phyloP scores from a whole-genome alignment of 164 flowering plant genomes.

The Piper betle region DNA sequence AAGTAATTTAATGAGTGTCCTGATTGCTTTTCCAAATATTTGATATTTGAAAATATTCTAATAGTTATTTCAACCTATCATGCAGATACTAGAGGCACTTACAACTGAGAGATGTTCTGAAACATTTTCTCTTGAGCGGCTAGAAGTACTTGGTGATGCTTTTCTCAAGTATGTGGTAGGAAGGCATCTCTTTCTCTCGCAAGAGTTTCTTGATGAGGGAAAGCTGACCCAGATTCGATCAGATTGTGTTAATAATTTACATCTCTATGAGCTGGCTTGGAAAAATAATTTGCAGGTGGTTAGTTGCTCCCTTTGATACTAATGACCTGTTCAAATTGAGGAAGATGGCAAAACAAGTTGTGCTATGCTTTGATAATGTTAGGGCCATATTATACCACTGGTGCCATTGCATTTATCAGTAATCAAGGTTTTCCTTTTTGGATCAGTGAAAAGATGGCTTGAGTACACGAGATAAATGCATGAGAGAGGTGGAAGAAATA shows the following conservation, averaged over 20 bases:
- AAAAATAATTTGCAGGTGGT: conserved; percentile 61
- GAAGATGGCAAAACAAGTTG: no score
- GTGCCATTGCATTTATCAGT: no score
- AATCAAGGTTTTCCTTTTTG: no score
- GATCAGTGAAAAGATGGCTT: no score
- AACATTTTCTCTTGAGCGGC: conserved; percentile 84
- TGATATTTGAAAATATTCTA: background rate
- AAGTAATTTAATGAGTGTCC: background rate
- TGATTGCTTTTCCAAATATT: background rate
- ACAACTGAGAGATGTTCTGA: conserved; percentile 90
- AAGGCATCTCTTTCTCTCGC: conserved; percentile 57
- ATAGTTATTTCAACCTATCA: background rate
- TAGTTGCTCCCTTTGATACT: no score
- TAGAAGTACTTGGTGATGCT: conserved; percentile 94
- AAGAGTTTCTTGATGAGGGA: conserved; percentile 71
- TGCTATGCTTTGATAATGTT: no score
- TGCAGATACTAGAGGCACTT: conserved; percentile 86
- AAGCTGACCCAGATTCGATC: conserved; percentile 74
- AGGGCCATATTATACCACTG: no score
- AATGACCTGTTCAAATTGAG: no score
- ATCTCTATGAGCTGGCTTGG: conserved; percentile 59
- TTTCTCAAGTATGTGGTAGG: conserved; percentile 91
- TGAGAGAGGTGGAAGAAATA: no score
- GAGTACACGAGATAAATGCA: no score
- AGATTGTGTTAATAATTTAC: conserved; percentile 50